Evolutionary conservation across 2,329 filamentous ascomycete genomes (phyloP), one percentile per base, ranked within the genome.

Genomic region (Colletotrichum agaves): DNA sequence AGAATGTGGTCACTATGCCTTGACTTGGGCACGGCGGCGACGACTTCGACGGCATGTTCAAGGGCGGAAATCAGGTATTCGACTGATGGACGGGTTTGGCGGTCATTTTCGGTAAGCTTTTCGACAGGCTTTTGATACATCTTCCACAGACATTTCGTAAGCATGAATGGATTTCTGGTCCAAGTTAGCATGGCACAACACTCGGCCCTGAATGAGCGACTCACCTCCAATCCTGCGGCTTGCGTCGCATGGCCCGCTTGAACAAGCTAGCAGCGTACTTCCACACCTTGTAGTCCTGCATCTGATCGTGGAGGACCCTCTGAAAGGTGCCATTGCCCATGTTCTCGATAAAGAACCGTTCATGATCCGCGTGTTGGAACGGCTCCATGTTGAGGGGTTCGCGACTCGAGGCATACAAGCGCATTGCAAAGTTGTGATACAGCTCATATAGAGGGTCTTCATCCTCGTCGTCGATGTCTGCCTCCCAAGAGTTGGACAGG

Each of bases 1-100:
- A 98, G 85, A 23, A 97, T 90, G 0, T 93, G 93, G 69, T 97
- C 93, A 19, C 85, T 89, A 75, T 84, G 82, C 13, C 86, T 81
- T 4, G 85, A 85, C 70, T 88, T 88, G 31, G 85, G 84, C 33
- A 86, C 77, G 17, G 80, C 81, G 6, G 81, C 79, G 1, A 86
- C 85, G 2, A 86, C 81, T 61, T 83, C 75, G 19, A 88, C 79
- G 2, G 85, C 80, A 65, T 81, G 82, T 70, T 87, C 85, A 3
- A 89, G 80, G 0, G 83, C 80, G 3, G 77, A 72, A n/a, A 89
- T 70, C 5, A 89, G 75, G 8, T 75, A 76, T 41, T 80, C 72
- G 2, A 83, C 73, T 1, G 78, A 77, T 2, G 83, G 82, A 19
- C 71, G 79, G 63, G 70, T 74, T 35, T 68, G 72, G 13, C 75